phyloP scores from a whole-genome alignment of 140 eudicot species.

The Flaveria floridana region DNA sequence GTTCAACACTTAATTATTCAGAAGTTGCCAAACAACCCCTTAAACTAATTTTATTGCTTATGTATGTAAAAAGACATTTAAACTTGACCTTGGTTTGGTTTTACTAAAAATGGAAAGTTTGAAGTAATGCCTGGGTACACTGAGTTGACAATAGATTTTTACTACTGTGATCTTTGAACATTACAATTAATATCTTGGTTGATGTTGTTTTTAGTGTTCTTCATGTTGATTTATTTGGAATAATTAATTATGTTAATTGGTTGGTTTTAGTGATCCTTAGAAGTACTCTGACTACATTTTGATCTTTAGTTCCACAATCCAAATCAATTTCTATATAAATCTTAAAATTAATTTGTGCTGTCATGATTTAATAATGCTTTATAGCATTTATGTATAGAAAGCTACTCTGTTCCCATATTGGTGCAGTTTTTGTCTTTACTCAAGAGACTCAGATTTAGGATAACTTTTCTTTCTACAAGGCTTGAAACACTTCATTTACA shows the following conservation, averaged over 20 bases:
- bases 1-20: too few species aligned
- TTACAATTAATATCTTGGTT: not conserved
- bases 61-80: not conserved
- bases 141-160: too few species aligned
- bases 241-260: not conserved
- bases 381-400: not conserved
- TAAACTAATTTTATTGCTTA: not conserved
- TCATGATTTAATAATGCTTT: not conserved
- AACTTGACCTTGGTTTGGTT: not conserved
- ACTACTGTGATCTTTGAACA: too few species aligned
- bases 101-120: not conserved
- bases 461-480: not conserved
- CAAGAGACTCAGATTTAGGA: not conserved
- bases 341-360: not conserved
- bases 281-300: not conserved
- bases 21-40: too few species aligned
- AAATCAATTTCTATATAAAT: not conserved
- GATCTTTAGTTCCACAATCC: not conserved
- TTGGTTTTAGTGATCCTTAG: conserved; percentile 7
- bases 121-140: not conserved
- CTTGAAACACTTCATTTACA: not conserved
- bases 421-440: not conserved
- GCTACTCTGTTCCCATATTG: not conserved
- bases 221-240: conserved; percentile 4
- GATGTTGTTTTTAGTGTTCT: not conserved